Evolutionary conservation across 1,139 yeast genomes (phyloP).

Genomic region (Lodderomyces parapsilosis): DNA sequence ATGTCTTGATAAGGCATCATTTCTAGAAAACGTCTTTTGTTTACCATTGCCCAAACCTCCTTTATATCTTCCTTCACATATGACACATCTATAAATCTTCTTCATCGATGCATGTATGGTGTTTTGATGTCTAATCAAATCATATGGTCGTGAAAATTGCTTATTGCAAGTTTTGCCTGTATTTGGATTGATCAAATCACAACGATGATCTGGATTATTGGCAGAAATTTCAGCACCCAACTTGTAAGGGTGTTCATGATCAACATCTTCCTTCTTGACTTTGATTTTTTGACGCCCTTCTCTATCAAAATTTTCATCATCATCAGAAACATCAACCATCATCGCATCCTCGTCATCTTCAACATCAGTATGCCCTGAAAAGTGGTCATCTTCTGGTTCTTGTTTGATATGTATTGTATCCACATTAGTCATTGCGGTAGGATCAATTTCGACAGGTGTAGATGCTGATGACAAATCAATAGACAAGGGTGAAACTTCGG

Average conservation of each 20-base stretch:
- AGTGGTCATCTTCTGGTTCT: slow-evolving; percentile 2
- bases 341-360: slow-evolving; percentile 4
- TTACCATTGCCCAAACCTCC: slow-evolving; percentile 60
- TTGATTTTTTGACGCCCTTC: background rate
- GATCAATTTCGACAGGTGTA: background rate
- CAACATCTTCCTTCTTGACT: background rate
- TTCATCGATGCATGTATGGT: slow-evolving; percentile 50
- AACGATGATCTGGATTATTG: slow-evolving; percentile 37
- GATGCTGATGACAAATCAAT: background rate
- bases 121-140: slow-evolving; percentile 50
- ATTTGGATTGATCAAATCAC: slow-evolving; percentile 57
- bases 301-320: background rate
- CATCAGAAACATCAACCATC: slow-evolving; percentile 13
- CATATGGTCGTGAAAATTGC: slow-evolving; percentile 49
- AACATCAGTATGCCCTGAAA: background rate
- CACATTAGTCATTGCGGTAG: background rate
- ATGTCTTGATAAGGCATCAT: slow-evolving; percentile 51
- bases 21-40: slow-evolving; percentile 50
- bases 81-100: slow-evolving; percentile 49
- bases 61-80: slow-evolving; percentile 48
- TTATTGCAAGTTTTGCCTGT: slow-evolving; percentile 45
- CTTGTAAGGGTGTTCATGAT: slow-evolving; percentile 3
- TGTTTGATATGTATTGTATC: background rate
- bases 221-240: slow-evolving; percentile 24
- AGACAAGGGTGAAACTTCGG: slow-evolving; percentile 4